Base-by-base conservation (phyloP, 1,284 basidiomycete genomes). In the Ustilago nuda region DNA sequence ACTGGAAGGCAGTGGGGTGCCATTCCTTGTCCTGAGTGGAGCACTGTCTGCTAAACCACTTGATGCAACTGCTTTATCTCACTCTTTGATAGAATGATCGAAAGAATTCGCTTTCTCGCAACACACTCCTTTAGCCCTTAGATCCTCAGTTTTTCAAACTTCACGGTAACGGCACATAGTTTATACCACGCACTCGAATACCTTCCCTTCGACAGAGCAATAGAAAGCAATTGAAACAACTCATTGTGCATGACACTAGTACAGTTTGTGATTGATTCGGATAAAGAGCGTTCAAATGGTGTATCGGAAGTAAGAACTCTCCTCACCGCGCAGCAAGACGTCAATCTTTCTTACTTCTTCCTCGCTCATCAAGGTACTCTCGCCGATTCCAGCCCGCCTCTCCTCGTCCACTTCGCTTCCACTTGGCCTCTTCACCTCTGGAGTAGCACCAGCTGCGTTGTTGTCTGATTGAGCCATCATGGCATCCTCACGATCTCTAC, bases 271-370 rank as follows among this genome's bases (percentile, higher is more conserved):
- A 19, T 23, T 48, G 45, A 23, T 11, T 23, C 13, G 45, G 27
- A 48, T 27, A 19, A 13, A 23, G 23, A 23, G 45, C 13, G 45
- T 48, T 36, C 43, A 78, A 37, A 78, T 76, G 9, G 72, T 78
- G 54, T 75, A 78, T n/a, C 76, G 64, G 56, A 78, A 78, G 60
- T 78, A 76, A 2, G 72, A 68, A 30, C 61, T 66, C 4, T 76
- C 57, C 46, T 76, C 74, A 2, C 74, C 74, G n/a, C 63, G 69
- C 15, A 76, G 60, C 48, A 76, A 41, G 9, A 76, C 63, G 43
- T 76, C 60, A 43, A 76, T 59, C 55, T 64, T 76, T 17, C 66
- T 53, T 4, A 57, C 37, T 6, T 68, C 69, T 9, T 43, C 63
- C 19, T 72, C 62, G 50, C 56, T 54, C 66, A 56, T 56, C 2